A percentile compares a stretch with the other conserved stretches of the same genome.
phyloP scores from a whole-genome alignment of 805 yeast genomes.

The Ogataea pilisensis region DNA sequence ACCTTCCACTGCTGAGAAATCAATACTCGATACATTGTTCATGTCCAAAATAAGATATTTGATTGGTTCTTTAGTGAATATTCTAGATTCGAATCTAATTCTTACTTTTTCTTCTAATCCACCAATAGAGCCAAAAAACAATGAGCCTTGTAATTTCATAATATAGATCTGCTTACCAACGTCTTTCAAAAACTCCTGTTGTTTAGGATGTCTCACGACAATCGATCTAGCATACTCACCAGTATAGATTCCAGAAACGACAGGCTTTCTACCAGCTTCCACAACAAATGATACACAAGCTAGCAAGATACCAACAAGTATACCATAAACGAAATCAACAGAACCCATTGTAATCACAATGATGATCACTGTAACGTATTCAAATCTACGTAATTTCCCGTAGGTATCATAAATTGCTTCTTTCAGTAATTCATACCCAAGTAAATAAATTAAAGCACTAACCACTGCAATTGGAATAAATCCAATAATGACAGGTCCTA shows the following conservation, averaged over 20 bases:
- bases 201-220: slow-evolving; percentile 85
- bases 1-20: slow-evolving; percentile 95
- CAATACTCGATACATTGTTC: slow-evolving; percentile 75
- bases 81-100: slow-evolving; percentile 52
- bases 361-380: slow-evolving; percentile 76
- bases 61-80: slow-evolving; percentile 55
- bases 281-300: slow-evolving; percentile 96
- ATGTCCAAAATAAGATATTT: slow-evolving; percentile 81
- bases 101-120: slow-evolving; percentile 79
- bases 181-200: slow-evolving; percentile 75
- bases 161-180: slow-evolving; percentile 91
- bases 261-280: slow-evolving; percentile 81
- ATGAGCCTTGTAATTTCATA: slow-evolving; percentile 78
- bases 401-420: slow-evolving; percentile 85
- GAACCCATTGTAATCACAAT: slow-evolving; percentile 95
- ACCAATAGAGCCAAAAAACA: slow-evolving; percentile 94
- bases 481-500: slow-evolving; percentile 92
- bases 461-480: slow-evolving; percentile 95
- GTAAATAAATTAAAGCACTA: slow-evolving; percentile 82
- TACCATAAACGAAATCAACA: slow-evolving; percentile 92
- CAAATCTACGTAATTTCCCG: slow-evolving; percentile 70
- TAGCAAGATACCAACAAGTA: slow-evolving; percentile 80
- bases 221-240: slow-evolving; percentile 90
- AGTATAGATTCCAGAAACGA: slow-evolving; percentile 74
- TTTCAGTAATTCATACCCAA: slow-evolving; percentile 85